phyloP scores from a whole-genome alignment of 352 stramenopile species.

The Peronospora tabacina region DNA sequence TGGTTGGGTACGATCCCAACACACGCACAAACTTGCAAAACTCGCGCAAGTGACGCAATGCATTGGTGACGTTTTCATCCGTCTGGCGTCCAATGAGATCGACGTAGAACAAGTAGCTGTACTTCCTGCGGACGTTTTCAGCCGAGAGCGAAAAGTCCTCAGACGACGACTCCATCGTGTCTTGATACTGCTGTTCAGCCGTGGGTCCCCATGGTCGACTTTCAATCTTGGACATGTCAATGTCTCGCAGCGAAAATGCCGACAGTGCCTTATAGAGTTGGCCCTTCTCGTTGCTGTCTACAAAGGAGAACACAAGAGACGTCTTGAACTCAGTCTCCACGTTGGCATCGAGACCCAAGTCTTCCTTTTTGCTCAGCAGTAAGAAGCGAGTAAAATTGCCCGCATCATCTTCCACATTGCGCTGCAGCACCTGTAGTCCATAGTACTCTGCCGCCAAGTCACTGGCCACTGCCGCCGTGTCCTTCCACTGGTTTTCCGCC shows the following conservation, averaged over 20 bases:
- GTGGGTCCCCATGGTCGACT: slow-evolving; percentile 63
- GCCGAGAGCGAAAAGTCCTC: slow-evolving; percentile 94
- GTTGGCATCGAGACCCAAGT: slow-evolving; percentile 31
- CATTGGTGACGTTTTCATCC: slow-evolving; percentile 74
- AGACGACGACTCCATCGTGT: slow-evolving; percentile 22
- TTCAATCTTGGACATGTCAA: slow-evolving; percentile 78
- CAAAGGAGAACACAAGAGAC: slow-evolving; percentile 74
- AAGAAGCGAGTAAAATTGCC: slow-evolving; percentile 89
- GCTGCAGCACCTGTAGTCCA: slow-evolving; percentile 81
- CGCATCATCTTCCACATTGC: slow-evolving; percentile 56
- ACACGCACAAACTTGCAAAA: slow-evolving; percentile 86
- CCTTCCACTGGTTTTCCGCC: slow-evolving; percentile 73
- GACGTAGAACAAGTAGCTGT: slow-evolving; percentile 83
- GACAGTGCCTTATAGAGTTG: slow-evolving; percentile 67
- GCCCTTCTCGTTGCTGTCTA: slow-evolving; percentile 59
- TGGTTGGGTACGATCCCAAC: slow-evolving; percentile 82
- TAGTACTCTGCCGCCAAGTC: slow-evolving; percentile 93
- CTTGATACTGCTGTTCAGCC: slow-evolving; percentile 42
- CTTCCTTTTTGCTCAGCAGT: slow-evolving; percentile 63
- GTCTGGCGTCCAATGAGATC: slow-evolving; percentile 67
- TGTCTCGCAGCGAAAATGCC: slow-evolving; percentile 64
- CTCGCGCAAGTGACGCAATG: slow-evolving; percentile 78
- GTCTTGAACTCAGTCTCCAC: slow-evolving; percentile 69
- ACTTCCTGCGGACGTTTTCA: slow-evolving; percentile 37
- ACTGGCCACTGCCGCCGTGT: slow-evolving; percentile 90